Conservation (phyloP, 2,329 filamentous ascomycete species). For the Coleophoma cylindrospora region DNA sequence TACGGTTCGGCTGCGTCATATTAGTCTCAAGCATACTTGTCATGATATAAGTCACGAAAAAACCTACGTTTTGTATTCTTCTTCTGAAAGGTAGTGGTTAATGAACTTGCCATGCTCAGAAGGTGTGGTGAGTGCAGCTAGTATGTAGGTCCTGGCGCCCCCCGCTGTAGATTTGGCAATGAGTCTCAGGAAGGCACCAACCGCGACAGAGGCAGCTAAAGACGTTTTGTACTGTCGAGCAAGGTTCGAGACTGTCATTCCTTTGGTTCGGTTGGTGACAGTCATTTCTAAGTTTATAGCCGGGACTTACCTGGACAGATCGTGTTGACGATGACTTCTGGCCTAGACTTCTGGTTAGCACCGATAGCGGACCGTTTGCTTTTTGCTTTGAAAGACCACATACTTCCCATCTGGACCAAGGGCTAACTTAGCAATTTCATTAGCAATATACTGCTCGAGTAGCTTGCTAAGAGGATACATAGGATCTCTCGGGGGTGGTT, state of each 20-base stretch:
- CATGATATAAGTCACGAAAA: no score
- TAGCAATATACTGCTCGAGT: constrained; percentile 18
- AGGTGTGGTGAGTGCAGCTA: constrained; percentile 18
- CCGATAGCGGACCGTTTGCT: not conserved
- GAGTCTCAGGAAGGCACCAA: constrained; percentile 11
- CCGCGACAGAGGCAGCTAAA: constrained; percentile 4
- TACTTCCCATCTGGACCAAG: constrained; percentile 13
- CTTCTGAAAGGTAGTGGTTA: constrained; percentile 15
- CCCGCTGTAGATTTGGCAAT: constrained; percentile 24
- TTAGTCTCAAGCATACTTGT: no score
- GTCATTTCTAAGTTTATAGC: not conserved
- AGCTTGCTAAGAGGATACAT: constrained; percentile 21
- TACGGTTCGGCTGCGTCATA: constrained; percentile 8
- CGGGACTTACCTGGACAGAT: constrained; percentile 14
- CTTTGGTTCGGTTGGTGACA: not conserved
- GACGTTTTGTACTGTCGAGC: constrained; percentile 15
- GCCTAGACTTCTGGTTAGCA: constrained; percentile 3
- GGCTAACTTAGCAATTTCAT: constrained; percentile 18
- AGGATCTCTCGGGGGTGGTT: not conserved
- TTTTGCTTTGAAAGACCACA: not conserved
- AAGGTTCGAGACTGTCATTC: constrained; percentile 19
- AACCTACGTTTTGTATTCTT: constrained; percentile 19
- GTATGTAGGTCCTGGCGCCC: constrained; percentile 24
- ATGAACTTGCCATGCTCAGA: constrained; percentile 20
- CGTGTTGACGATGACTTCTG: constrained; percentile 16